phyloP scores from a whole-genome alignment of 176 grass and related monocot species.

The Oryza officinalis region DNA sequence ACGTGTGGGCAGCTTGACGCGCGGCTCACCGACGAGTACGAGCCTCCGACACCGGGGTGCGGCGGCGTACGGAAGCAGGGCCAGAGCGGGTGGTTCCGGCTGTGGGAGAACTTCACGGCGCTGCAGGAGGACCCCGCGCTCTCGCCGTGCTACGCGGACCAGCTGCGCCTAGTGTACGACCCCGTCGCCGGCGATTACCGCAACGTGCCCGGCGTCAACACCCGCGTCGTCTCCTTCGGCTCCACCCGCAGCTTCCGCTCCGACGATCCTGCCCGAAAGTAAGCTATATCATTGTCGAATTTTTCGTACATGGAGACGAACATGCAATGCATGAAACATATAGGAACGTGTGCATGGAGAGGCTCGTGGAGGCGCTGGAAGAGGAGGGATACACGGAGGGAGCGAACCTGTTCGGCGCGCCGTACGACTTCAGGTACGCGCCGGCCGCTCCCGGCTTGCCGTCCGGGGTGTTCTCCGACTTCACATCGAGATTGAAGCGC shows the following conservation, averaged over 20 bases:
- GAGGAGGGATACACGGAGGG: not conserved
- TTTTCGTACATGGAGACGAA: not conserved
- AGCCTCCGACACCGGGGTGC: not conserved
- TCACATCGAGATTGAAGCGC: not conserved
- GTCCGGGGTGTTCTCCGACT: not conserved
- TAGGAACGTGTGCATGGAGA: not conserved
- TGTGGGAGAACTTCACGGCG: slow-evolving; percentile 10
- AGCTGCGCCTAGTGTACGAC: slow-evolving; percentile 1
- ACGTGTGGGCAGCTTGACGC: slow-evolving; percentile 12
- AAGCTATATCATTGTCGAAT: not conserved
- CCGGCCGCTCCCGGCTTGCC: not conserved
- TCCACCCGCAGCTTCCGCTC: not conserved
- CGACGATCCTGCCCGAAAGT: not conserved
- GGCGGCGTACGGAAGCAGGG: not conserved
- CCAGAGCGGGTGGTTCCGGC: not conserved
- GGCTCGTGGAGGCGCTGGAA: slow-evolving; percentile 1
- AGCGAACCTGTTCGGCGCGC: not conserved
- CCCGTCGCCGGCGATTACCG: not conserved
- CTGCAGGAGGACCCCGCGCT: not conserved
- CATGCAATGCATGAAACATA: no score
- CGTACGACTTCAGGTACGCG: not conserved
- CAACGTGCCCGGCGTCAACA: not conserved
- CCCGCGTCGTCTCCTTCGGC: slow-evolving; percentile 1
- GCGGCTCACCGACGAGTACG: not conserved
- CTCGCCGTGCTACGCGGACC: not conserved